Evolutionary conservation across 345 rosid species (phyloP), one percentile per base, ranked within the genome.

Genomic region (Gossypium sturtianum): DNA sequence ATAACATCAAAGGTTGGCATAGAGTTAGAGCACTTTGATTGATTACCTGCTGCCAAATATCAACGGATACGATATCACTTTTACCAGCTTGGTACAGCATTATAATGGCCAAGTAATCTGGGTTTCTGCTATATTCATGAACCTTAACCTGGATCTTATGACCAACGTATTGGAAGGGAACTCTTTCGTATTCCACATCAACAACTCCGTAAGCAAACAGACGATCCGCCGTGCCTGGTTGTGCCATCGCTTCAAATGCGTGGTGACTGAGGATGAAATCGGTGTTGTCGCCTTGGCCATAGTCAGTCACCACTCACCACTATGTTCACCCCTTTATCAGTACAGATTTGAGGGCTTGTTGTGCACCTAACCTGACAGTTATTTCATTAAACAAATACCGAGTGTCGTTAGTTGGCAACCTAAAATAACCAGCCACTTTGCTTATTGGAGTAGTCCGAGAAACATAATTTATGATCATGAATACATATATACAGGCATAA

Each of bases 241-340:
- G 68, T 0, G 93, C 93, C 85, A 94, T 69, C 74, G 79, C 82
- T 20, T 83, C 80, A 49, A 86, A 94, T 12, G 97, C 93, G 0
- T 83, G 78, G 1, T 87, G 68, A 83, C 97, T 92, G 22, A 94
- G 87, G 78, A 94, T 83, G 84, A 94, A 94, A 83, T 94, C 97
- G 0, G 98, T 86, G 41, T 72, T 72, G 87, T 83, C 83, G 60
- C 97, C 97, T 76, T 90, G 93, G 0, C 97, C 97, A 12, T 85
- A 88, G 90, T 94, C 98, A 5, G 97, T 92, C 82, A 77, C 92
- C 80, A 88, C 89, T 92, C 82, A 77, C 92, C 80, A 88, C 89
- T 70, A 89, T 77, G 76, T 79, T 74, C 79, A 82, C 88, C 41
- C 98, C 98, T 0, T 87, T 78, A 22, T 85, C 88, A 9, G 68